Conservation (phyloP, 108 stramenopile genomes). For the Aureococcus anophagefferens region DNA sequence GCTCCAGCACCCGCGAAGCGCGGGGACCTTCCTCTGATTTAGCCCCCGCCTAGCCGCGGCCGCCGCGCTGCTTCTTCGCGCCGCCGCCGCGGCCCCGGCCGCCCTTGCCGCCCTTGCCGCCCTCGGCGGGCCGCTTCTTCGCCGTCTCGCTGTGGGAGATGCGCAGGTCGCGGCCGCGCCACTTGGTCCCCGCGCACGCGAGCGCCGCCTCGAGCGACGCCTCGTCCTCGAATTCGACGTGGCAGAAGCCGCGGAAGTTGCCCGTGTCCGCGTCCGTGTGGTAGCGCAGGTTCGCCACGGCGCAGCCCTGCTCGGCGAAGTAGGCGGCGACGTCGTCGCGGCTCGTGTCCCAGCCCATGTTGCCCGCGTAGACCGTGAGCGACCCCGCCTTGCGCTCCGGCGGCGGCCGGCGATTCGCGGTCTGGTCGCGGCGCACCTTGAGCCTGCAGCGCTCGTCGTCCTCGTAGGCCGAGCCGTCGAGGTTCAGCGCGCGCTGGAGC, state of each 20-base stretch:
- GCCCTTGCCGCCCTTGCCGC: too few relatives aligned
- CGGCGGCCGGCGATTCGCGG: background rate
- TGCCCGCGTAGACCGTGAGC: conserved; percentile 49
- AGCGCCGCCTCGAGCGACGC: background rate
- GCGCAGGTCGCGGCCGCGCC: background rate
- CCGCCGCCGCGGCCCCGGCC: too few relatives aligned
- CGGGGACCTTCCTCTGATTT: too few relatives aligned
- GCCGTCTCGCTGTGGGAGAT: background rate
- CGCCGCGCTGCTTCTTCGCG: too few relatives aligned
- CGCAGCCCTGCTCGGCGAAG: conserved; percentile 37
- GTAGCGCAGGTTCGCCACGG: conserved; percentile 33
- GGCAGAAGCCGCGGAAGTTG: conserved; percentile 43
- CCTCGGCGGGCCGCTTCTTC: background rate
- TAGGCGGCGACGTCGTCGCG: conserved; percentile 30
- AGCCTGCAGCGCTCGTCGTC: conserved; percentile 35
- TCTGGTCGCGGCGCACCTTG: conserved; percentile 20
- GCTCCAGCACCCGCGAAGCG: too few relatives aligned
- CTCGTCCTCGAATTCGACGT: conserved; percentile 39
- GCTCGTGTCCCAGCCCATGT: conserved; percentile 38
- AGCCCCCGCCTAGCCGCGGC: too few relatives aligned
- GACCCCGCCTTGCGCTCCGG: conserved; percentile 27
- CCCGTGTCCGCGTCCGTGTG: conserved; percentile 50
- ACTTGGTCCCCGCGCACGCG: background rate
- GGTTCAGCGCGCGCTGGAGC: conserved; percentile 25
- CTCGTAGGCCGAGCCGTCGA: conserved; percentile 20